Evolutionary conservation across 1,139 yeast species (phyloP), one percentile per base, ranked within the genome.

Genomic region (Wickerhamomyces sp.): DNA sequence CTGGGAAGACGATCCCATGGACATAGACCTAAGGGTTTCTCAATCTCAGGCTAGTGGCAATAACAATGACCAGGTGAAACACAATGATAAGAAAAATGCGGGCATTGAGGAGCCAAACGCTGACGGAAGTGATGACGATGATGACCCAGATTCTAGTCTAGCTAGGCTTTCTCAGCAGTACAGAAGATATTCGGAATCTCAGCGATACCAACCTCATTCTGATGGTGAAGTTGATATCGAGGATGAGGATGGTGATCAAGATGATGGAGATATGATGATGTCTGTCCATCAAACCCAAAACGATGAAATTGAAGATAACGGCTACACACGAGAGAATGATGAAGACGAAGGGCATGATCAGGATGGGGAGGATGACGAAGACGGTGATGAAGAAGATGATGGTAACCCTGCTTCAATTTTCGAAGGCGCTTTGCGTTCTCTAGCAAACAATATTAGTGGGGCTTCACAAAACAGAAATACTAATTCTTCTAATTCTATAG

Each of bases 231-330:
- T 33, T 14, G 47, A 47, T 6, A 49, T 45, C 31, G 53, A 45
- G 19, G 56, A 47, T 18, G 54, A 45, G 8, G 46, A 51, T n/a
- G 61, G 54, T 18, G 59, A 47, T 12, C 56, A 50, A 12, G 60
- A 46, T 15, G 56, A 50, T 27, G 59, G 55, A 10, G 56, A 49
- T 49, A 46, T 14, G 52, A 48, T 48, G 56, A 37, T 48, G 19
- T 55, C 48, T 32, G 56, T 48, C 49, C 65, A 33, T 24, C 37
- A 37, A 28, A 25, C 28, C 13, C 38, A 35, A 5, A 22, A 24
- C 15, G 45, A 35, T 7, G 46, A 43, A n/a, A 6, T 17, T 16
- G 52, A 45, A 27, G 54, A 49, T n/a, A 51, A 46, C 14, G 55
- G 49, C 6, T 56, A 48, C 4, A 56, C n/a, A n/a, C n/a, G n/a